phyloP scores from a whole-genome alignment of 106 monocot species.

The Dioscorea dumetorum region DNA sequence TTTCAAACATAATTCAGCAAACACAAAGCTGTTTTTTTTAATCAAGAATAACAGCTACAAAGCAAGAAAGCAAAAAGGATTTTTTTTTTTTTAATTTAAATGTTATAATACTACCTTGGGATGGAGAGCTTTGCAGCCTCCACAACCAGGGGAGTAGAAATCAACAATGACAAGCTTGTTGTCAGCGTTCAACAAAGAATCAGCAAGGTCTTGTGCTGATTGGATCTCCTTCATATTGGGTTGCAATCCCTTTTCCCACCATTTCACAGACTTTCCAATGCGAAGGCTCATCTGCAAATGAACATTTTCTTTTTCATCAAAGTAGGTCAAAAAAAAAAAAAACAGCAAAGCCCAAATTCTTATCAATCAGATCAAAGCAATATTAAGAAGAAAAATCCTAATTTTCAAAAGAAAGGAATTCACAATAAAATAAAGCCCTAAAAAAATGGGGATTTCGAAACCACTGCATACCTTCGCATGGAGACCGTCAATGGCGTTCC shows the following conservation, averaged over 20 bases:
- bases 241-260: slow-evolving; percentile 86
- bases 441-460: neutral
- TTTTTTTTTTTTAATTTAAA: no score
- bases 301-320: slow-evolving; percentile 5
- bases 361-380: no score
- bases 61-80: no score
- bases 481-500: slow-evolving; percentile 7
- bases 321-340: neutral
- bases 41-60: no score
- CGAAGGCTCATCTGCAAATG: slow-evolving; percentile 43
- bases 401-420: neutral
- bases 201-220: slow-evolving; percentile 74
- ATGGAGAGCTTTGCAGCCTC: slow-evolving; percentile 80
- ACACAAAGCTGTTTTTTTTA: no score
- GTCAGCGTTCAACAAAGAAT: slow-evolving; percentile 55
- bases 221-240: slow-evolving; percentile 88
- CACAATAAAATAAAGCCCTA: neutral
- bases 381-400: neutral
- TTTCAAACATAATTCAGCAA: no score
- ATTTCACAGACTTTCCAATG: slow-evolving; percentile 52
- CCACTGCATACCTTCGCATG: neutral
- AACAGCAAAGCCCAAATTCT: neutral
- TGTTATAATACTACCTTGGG: slow-evolving; percentile 46
- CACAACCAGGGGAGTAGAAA: slow-evolving; percentile 94
- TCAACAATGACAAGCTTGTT: slow-evolving; percentile 73